Evolutionary conservation across 805 yeast genomes (phyloP).

Genomic region (Torulaspora microellipsoides): DNA sequence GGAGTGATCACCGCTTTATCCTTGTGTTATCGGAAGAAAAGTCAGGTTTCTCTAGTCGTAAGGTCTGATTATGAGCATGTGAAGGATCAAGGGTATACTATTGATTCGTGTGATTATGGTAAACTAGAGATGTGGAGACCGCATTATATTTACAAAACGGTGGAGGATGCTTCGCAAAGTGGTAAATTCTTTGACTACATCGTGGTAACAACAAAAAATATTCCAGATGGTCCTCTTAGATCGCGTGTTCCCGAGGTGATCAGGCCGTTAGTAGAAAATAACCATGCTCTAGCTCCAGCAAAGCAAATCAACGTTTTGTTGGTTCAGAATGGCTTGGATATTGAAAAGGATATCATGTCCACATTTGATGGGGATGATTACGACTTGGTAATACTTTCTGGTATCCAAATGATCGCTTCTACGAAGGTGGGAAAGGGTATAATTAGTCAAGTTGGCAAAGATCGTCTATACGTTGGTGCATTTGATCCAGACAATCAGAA

Average conservation of each 20-base stretch:
- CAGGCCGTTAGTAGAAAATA: conserved; percentile 45
- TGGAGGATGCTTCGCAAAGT: conserved; percentile 43
- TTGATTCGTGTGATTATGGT: conserved; percentile 64
- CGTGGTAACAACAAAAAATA: conserved; percentile 60
- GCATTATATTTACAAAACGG: conserved; percentile 42
- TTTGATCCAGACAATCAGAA: conserved; percentile 38
- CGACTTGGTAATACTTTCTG: conserved; percentile 43
- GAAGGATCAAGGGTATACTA: conserved; percentile 48
- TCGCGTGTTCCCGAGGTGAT: conserved; percentile 49
- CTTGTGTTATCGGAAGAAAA: conserved; percentile 43
- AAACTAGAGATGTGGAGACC: conserved; percentile 52
- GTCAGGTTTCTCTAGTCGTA: conserved; percentile 56
- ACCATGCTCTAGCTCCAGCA: conserved; percentile 12
- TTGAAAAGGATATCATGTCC: conserved; percentile 51
- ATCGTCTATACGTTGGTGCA: conserved; percentile 48
- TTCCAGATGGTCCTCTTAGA: conserved; percentile 51
- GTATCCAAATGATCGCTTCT: conserved; percentile 61
- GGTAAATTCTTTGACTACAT: conserved; percentile 51
- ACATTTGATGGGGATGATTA: conserved; percentile 39
- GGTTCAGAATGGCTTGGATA: conserved; percentile 65
- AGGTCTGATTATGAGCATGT: conserved; percentile 61
- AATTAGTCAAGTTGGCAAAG: conserved; percentile 49
- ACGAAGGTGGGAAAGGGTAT: conserved; percentile 45
- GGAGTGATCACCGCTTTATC: conserved; percentile 74
- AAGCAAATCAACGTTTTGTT: conserved; percentile 46